These are phyloP conservation scores for Amanita thiersii DNA, from an alignment of 768 basidiomycete species.

Conservation along the genomic window DNA sequence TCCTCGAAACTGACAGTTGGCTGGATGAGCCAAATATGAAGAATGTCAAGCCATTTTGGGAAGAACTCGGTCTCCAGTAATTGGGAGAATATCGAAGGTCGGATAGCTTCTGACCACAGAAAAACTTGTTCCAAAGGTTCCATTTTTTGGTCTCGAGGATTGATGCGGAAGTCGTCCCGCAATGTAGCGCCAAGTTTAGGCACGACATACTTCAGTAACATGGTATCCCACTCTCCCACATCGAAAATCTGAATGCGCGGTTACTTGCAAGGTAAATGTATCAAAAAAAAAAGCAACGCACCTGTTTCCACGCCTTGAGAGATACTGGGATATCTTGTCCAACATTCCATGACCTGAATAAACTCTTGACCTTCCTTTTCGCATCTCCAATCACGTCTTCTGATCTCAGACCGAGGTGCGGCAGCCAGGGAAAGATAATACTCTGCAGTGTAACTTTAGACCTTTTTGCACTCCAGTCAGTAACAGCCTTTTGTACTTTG, in stretches of 20 bases:
- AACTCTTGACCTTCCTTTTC: constrained; percentile 72
- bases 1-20: constrained; percentile 85
- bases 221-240: constrained; percentile 78
- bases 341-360: constrained; percentile 69
- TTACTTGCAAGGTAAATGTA: neutral
- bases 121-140: constrained; percentile 69
- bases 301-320: constrained; percentile 74
- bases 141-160: constrained; percentile 89
- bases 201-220: constrained; percentile 85
- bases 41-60: constrained; percentile 90
- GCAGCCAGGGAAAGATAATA: constrained; percentile 94
- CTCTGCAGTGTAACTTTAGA: constrained; percentile 56
- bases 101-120: constrained; percentile 68
- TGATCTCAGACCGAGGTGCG: constrained; percentile 73
- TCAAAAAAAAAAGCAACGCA: constrained; percentile 24
- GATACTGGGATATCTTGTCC: constrained; percentile 72
- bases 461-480: constrained; percentile 70
- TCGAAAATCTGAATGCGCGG: constrained; percentile 53
- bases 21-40: constrained; percentile 91
- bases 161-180: constrained; percentile 81
- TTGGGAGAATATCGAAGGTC: constrained; percentile 71
- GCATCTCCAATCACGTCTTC: constrained; percentile 86
- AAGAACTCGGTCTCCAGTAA: constrained; percentile 90
- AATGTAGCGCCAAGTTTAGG: constrained; percentile 83
- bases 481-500: constrained; percentile 78